Conservation (phyloP, 192 early-diverging fungal genomes). For the Rhizophagus prolifer region DNA sequence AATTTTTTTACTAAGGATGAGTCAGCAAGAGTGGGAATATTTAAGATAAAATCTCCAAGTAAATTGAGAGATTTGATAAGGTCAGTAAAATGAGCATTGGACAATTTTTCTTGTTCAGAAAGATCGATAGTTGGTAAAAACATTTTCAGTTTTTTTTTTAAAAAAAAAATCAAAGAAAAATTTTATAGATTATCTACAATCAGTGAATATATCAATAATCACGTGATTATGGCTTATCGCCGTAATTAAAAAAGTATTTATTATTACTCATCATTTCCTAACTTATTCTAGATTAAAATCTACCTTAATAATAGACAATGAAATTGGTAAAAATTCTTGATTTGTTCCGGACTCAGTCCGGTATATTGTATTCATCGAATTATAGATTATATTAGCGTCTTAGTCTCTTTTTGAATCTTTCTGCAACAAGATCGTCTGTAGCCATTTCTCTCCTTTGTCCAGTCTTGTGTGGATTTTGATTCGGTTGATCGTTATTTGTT, state of each 20-base stretch:
- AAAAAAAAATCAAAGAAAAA: background rate
- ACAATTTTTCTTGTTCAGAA: background rate
- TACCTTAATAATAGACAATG: no score
- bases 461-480: constrained; percentile 34
- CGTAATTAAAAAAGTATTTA: no score
- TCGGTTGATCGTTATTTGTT: constrained; percentile 34
- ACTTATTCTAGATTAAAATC: no score
- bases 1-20: background rate
- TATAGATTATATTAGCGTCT: constrained; percentile 45
- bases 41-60: constrained; percentile 13
- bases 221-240: no score
- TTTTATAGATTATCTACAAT: no score
- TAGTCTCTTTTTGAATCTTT: constrained; percentile 84
- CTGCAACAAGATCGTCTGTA: constrained; percentile 79
- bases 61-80: constrained; percentile 2
- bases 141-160: no score
- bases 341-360: no score
- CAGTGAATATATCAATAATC: no score
- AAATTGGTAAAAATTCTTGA: no score
- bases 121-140: constrained; percentile 5
- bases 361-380: background rate
- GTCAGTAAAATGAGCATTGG: background rate
- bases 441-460: constrained; percentile 69
- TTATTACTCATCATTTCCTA: no score
- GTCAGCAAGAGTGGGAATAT: background rate